Base-by-base conservation (phyloP, 75 land plant genomes). In the Pinus albicaulis region DNA sequence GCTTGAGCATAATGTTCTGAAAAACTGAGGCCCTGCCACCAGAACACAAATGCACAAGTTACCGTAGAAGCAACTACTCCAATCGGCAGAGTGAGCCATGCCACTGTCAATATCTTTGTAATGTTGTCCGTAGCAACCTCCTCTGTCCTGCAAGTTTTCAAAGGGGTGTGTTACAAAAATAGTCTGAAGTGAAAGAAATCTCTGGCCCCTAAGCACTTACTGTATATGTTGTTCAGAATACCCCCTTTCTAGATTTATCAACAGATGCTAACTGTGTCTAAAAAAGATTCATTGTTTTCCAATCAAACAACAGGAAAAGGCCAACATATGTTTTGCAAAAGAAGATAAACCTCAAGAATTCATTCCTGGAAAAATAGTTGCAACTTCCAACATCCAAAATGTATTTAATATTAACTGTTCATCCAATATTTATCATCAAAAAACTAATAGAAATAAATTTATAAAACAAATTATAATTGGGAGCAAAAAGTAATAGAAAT, bases 51-150 rank as follows among this genome's bases (percentile, higher is more conserved):
- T 16, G 68, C n/a, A 57, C 89, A 94, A 44, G 85, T 83, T 56
- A 66, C 77, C 53, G 87, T 8, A 31, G 98, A 88, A 53, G 86
- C 60, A 69, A 88, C 6, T 34, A 89, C 22, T 71, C 95, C 99
- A 76, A 85, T 55, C n/a, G 99, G 98, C 65, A 97, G 74, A 59
- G 88, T 86, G 23, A 89, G 57, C 99, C 99, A 94, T 15, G 98
- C 93, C 41, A 97, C 84, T 77, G 80, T 85, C 82, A 91, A 55
- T 53, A 91, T 71, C 52, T 73, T 78, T 8, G 72, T 76, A 31
- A 80, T 75, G 78, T 85, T 81, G 66, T 76, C 88, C 61, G 53
- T 68, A 57, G 22, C n/a, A 56, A 68, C 62, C n/a, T 34, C 55
- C 57, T 75, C 85, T 76, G 71, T 58, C 59, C 94, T 92, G 85